A percentile compares a stretch with the other conserved stretches of the same genome.
These are phyloP conservation scores for Penicillium lividum DNA, from an alignment of 495 filamentous ascomycete genomes.

Conservation along the genomic window DNA sequence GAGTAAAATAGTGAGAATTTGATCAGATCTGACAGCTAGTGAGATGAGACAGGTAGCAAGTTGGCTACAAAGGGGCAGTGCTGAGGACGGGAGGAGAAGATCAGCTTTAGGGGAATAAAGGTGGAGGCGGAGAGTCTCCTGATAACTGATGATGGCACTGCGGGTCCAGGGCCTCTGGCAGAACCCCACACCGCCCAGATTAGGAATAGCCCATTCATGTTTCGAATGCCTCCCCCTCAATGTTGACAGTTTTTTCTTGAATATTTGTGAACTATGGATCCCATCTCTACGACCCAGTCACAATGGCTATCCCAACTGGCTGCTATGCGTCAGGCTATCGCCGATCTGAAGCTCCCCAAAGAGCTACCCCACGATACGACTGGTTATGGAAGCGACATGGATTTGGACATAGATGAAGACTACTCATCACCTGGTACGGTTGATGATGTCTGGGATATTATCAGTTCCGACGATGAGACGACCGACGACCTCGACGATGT, in stretches of 20 bases:
- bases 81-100: slow-evolving; percentile 1
- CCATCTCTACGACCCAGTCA: slow-evolving; percentile 47
- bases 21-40: background rate
- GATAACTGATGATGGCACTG: slow-evolving; percentile 22
- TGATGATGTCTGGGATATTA: slow-evolving; percentile 89
- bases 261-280: slow-evolving; percentile 28
- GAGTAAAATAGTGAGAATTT: background rate
- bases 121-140: slow-evolving; percentile 16
- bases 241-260: background rate
- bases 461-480: slow-evolving; percentile 69
- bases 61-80: background rate
- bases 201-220: background rate
- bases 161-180: slow-evolving; percentile 17
- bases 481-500: slow-evolving; percentile 48
- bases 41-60: slow-evolving; percentile 1
- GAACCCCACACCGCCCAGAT: slow-evolving; percentile 14
- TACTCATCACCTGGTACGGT: slow-evolving; percentile 61
- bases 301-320: slow-evolving; percentile 72
- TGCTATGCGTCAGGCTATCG: slow-evolving; percentile 72
- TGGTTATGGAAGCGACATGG: slow-evolving; percentile 57
- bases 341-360: slow-evolving; percentile 61
- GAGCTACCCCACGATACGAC: slow-evolving; percentile 40
- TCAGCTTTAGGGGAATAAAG: slow-evolving; percentile 3
- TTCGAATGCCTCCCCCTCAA: background rate
- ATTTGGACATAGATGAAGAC: slow-evolving; percentile 61